Conservation (phyloP, 495 filamentous ascomycete genomes). For the Neurospora sp. region DNA sequence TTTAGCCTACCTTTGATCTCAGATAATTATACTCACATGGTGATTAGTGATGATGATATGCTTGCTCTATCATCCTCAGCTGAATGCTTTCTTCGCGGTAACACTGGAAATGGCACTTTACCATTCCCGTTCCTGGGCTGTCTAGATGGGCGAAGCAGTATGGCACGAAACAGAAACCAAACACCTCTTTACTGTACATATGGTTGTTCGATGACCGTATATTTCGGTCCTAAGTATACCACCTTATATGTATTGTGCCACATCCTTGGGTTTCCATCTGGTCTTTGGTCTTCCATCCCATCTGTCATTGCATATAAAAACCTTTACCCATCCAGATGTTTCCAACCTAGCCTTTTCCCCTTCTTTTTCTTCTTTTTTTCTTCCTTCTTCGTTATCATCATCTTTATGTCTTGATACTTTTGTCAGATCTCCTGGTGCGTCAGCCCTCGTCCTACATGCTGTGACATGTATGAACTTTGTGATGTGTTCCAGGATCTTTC, state of each 20-base stretch:
- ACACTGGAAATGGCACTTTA: constrained; percentile 27
- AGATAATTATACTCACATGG: neutral
- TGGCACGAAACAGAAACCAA: neutral
- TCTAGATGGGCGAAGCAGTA: neutral
- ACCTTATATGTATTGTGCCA: neutral
- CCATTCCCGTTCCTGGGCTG: neutral
- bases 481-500: neutral
- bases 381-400: too few relatives aligned
- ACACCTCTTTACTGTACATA: neutral
- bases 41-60: too few relatives aligned
- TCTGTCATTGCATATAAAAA: too few relatives aligned
- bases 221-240: neutral
- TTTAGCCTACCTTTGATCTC: neutral
- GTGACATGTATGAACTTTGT: neutral
- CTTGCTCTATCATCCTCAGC: too few relatives aligned
- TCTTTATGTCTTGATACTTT: too few relatives aligned
- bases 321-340: too few relatives aligned
- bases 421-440: too few relatives aligned
- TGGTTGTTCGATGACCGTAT: neutral
- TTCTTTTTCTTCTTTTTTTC: too few relatives aligned
- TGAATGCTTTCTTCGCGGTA: constrained; percentile 2
- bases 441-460: too few relatives aligned
- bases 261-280: neutral
- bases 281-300: neutral
- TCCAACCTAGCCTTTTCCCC: too few relatives aligned